These are phyloP conservation scores for Lactarius pseudohatsudake DNA, from an alignment of 768 basidiomycete species.

Conservation along the genomic window DNA sequence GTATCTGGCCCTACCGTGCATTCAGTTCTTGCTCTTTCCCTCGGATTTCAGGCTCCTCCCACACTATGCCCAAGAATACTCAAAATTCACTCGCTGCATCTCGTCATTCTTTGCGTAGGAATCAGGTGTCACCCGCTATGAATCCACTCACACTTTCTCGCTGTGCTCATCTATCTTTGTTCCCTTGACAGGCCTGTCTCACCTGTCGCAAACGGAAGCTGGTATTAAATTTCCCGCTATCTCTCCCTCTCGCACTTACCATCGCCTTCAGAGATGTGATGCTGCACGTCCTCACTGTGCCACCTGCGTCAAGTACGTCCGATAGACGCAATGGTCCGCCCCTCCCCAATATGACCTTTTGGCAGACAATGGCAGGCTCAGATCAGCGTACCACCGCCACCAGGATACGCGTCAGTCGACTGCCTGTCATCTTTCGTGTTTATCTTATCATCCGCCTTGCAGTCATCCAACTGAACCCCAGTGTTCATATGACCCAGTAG, in stretches of 20 bases:
- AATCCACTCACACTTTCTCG: slow-evolving; percentile 1
- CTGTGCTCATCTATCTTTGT: slow-evolving; percentile 22
- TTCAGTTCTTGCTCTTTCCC: slow-evolving; percentile 8
- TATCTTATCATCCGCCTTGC: slow-evolving; percentile 24
- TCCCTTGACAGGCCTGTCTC: slow-evolving; percentile 59
- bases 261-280: slow-evolving; percentile 71
- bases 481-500: slow-evolving; percentile 84
- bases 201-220: slow-evolving; percentile 84
- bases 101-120: slow-evolving; percentile 72
- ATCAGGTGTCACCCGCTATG: slow-evolving; percentile 52
- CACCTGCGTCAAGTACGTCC: slow-evolving; percentile 75
- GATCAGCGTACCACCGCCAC: slow-evolving; percentile 81
- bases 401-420: slow-evolving; percentile 72
- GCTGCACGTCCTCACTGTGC: slow-evolving; percentile 82
- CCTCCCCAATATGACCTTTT: slow-evolving; percentile 25
- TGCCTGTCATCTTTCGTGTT: slow-evolving; percentile 14
- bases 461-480: slow-evolving; percentile 86
- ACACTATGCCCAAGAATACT: slow-evolving; percentile 65
- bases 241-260: slow-evolving; percentile 17
- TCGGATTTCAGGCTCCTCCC: neutral
- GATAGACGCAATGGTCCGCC: neutral
- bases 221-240: slow-evolving; percentile 43
- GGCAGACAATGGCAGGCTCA: slow-evolving; percentile 76
- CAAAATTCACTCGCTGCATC: slow-evolving; percentile 35
- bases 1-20: neutral